A percentile compares a stretch with the other conserved stretches of the same genome.
Evolutionary conservation across 1,284 basidiomycete species (phyloP).

Genomic region (Macrocystidia cucumis): DNA sequence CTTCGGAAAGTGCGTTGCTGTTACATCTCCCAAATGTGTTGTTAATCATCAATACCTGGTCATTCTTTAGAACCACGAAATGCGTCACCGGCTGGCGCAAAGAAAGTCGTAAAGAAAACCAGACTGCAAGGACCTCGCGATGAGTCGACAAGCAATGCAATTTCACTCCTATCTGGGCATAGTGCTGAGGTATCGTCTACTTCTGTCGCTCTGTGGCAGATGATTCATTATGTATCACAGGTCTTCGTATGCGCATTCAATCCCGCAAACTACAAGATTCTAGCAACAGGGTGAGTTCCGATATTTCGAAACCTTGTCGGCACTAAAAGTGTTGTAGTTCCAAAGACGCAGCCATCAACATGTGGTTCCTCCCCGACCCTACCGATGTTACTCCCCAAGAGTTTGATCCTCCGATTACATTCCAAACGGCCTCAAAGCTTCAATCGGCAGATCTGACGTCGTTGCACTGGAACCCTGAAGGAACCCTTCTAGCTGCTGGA

Average conservation of each 20-base stretch:
- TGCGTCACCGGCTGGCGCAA: conserved; percentile 4
- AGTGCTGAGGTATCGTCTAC: conserved; percentile 46
- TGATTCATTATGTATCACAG: conserved; percentile 24
- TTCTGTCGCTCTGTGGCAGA: neutral
- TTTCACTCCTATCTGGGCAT: conserved; percentile 50
- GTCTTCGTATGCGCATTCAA: conserved; percentile 82
- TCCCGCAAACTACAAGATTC: conserved; percentile 47
- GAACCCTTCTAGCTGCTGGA: conserved; percentile 65
- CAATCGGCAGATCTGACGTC: conserved; percentile 59
- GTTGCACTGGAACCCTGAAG: conserved; percentile 66
- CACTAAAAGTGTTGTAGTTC: conserved; percentile 37
- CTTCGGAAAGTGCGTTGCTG: conserved; percentile 16
- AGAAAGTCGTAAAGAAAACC: conserved; percentile 10
- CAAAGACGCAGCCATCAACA: conserved; percentile 66
- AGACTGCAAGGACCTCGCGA: conserved; percentile 15
- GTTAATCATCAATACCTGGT: conserved; percentile 11
- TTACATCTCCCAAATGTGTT: neutral
- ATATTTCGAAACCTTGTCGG: conserved; percentile 2
- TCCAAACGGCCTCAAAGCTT: conserved; percentile 40
- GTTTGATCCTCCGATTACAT: conserved; percentile 21
- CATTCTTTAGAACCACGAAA: conserved; percentile 15
- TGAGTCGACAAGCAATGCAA: conserved; percentile 30
- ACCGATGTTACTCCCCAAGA: conserved; percentile 23
- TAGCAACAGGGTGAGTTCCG: conserved; percentile 64
- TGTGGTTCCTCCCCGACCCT: conserved; percentile 73